These are phyloP conservation scores for Martiniozyma asiatica DNA, from an alignment of 1,139 yeast species.

Conservation along the genomic window DNA sequence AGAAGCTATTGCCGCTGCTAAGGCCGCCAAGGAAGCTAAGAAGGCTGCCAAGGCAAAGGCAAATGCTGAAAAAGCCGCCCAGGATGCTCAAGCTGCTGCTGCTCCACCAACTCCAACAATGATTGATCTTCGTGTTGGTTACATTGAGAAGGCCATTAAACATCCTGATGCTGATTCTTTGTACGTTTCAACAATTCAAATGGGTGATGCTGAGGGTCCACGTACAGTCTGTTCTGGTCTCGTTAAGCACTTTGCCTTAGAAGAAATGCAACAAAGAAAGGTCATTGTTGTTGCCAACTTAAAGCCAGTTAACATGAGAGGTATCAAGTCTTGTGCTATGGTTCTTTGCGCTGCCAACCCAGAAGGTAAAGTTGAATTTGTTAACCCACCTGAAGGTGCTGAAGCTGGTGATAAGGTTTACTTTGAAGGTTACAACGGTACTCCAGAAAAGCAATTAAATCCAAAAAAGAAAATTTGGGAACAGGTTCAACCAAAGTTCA, in stretches of 20 bases:
- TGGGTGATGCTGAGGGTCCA: slow-evolving; percentile 95
- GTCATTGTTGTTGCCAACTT: slow-evolving; percentile 81
- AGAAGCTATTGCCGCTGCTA: slow-evolving; percentile 18
- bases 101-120: slow-evolving; percentile 57
- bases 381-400: slow-evolving; percentile 90
- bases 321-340: slow-evolving; percentile 92
- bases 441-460: slow-evolving; percentile 85
- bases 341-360: slow-evolving; percentile 82
- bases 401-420: slow-evolving; percentile 93
- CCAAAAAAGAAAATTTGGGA: slow-evolving; percentile 99
- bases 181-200: slow-evolving; percentile 90
- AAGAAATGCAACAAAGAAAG: slow-evolving; percentile 70
- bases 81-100: slow-evolving; percentile 23
- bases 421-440: slow-evolving; percentile 81
- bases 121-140: slow-evolving; percentile 91
- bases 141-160: slow-evolving; percentile 88
- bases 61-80: slow-evolving; percentile 25
- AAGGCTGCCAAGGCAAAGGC: slow-evolving; percentile 64
- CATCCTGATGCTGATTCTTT: slow-evolving; percentile 97
- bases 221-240: slow-evolving; percentile 97
- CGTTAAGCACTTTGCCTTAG: slow-evolving; percentile 65
- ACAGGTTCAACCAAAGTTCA: slow-evolving; percentile 79
- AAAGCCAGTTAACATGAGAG: slow-evolving; percentile 90
- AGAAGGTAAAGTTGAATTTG: slow-evolving; percentile 63
- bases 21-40: slow-evolving; percentile 36